Conservation (phyloP, 1,284 basidiomycete species). For the Ceratobasidium sp. region DNA sequence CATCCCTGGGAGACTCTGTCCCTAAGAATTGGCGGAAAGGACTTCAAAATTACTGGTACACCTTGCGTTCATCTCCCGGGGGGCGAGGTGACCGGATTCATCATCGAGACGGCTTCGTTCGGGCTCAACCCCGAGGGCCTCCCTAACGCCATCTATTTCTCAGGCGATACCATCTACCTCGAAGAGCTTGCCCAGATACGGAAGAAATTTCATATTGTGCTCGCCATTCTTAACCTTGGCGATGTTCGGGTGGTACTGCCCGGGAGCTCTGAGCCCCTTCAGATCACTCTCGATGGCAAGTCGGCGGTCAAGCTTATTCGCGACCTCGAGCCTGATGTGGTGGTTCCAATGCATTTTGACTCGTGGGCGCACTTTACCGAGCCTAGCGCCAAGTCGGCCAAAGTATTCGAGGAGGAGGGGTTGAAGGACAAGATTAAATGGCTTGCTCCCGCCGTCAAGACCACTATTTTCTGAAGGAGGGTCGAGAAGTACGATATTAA, state of each 20-base stretch:
- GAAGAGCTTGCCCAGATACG: conserved; percentile 31
- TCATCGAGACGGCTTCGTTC: conserved; percentile 38
- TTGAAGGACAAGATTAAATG: conserved; percentile 17
- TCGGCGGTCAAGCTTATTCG: conserved; percentile 10
- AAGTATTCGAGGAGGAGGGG: conserved; percentile 23
- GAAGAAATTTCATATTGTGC: conserved; percentile 38
- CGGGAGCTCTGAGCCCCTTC: conserved; percentile 4
- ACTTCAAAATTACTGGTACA: conserved; percentile 42
- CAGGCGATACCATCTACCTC: conserved; percentile 42
- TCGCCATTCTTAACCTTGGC: conserved; percentile 29
- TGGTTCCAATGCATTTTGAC: conserved; percentile 27
- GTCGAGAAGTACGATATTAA: neutral
- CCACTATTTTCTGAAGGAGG: neutral
- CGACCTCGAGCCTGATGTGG: conserved; percentile 7
- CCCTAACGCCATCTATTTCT: conserved; percentile 42
- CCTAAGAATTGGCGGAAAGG: conserved; percentile 27
- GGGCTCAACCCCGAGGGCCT: conserved; percentile 18
- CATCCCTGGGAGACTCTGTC: conserved; percentile 37
- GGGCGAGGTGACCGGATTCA: conserved; percentile 40
- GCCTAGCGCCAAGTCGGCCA: neutral
- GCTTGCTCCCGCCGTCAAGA: conserved; percentile 1
- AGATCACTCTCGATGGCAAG: conserved; percentile 23
- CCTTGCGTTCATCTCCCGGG: conserved; percentile 40
- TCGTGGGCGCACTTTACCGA: conserved; percentile 19
- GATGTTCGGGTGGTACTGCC: neutral